phyloP scores from a whole-genome alignment of 441 rosid species.

The Adansonia grandidieri region DNA sequence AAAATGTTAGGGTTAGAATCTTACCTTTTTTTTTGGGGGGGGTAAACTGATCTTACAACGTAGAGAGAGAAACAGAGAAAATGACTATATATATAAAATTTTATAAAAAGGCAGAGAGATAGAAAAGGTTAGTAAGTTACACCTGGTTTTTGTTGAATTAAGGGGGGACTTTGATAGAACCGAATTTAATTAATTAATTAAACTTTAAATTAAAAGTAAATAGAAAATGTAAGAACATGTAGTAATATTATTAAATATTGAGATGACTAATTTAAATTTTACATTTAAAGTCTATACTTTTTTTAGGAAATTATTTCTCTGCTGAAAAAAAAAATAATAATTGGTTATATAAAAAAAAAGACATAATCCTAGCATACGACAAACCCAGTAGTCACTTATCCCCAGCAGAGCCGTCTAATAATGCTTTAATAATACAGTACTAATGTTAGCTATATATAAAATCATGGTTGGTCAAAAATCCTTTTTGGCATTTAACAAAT shows the following conservation, averaged over 20 bases:
- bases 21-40: not conserved
- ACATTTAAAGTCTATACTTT: too few species aligned
- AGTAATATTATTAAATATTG: not conserved
- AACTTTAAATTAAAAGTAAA: not conserved
- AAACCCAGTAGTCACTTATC: too few species aligned
- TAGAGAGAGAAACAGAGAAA: not conserved
- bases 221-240: not conserved
- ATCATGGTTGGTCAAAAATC: not conserved
- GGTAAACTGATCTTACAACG: not conserved
- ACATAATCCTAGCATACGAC: too few species aligned
- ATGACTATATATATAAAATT: not conserved
- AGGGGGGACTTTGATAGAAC: not conserved
- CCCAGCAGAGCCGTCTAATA: too few species aligned
- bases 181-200: conserved; percentile 8
- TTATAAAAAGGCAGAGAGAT: not conserved
- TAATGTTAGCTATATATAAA: too few species aligned
- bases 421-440: too few species aligned
- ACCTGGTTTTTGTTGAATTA: not conserved
- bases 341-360: too few species aligned
- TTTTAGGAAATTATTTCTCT: too few species aligned
- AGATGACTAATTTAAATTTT: too few species aligned
- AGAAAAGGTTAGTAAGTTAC: not conserved
- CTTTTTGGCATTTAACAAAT: not conserved
- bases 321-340: too few species aligned
- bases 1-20: conserved; percentile 18